phyloP scores from a whole-genome alignment of 257 asterid genomes.

The Nicotiana undulata region DNA sequence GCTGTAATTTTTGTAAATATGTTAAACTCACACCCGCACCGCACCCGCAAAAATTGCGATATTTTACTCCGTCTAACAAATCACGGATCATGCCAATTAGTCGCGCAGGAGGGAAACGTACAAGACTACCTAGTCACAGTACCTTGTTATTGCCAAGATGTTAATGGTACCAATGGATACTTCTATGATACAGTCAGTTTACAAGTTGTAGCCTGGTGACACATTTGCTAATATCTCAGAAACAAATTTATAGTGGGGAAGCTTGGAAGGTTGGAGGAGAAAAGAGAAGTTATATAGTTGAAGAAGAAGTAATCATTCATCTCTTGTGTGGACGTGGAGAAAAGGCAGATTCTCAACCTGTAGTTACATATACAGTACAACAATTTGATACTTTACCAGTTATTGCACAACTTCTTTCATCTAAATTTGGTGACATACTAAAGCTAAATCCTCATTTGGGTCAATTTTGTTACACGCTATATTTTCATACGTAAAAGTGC shows the following conservation, averaged over 20 bases:
- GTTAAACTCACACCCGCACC: constrained; percentile 11
- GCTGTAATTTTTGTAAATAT: constrained; percentile 32
- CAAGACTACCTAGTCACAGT: constrained; percentile 45
- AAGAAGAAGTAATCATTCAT: constrained; percentile 31
- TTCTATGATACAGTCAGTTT: constrained; percentile 47
- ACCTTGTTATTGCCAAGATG: constrained; percentile 53
- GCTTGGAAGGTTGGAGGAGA: constrained; percentile 42
- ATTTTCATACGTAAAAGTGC: too few relatives aligned
- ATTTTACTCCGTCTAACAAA: constrained; percentile 34
- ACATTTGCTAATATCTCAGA: constrained; percentile 36
- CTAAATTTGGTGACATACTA: constrained; percentile 38
- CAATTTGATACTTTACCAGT: constrained; percentile 42
- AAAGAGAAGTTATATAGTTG: constrained; percentile 11
- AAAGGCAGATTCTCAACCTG: constrained; percentile 28
- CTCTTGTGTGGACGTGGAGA: constrained; percentile 70
- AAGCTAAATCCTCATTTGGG: constrained; percentile 42
- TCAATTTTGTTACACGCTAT: not conserved
- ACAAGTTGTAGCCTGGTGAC: constrained; percentile 25
- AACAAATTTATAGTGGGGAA: constrained; percentile 41
- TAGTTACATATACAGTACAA: constrained; percentile 73
- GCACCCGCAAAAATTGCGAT: constrained; percentile 49
- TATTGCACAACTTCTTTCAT: constrained; percentile 36
- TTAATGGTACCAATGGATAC: constrained; percentile 40
- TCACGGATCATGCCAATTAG: constrained; percentile 30
- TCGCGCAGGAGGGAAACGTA: constrained; percentile 3